Evolutionary conservation across 345 rosid genomes (phyloP).

Genomic region (Syzygium jambos): DNA sequence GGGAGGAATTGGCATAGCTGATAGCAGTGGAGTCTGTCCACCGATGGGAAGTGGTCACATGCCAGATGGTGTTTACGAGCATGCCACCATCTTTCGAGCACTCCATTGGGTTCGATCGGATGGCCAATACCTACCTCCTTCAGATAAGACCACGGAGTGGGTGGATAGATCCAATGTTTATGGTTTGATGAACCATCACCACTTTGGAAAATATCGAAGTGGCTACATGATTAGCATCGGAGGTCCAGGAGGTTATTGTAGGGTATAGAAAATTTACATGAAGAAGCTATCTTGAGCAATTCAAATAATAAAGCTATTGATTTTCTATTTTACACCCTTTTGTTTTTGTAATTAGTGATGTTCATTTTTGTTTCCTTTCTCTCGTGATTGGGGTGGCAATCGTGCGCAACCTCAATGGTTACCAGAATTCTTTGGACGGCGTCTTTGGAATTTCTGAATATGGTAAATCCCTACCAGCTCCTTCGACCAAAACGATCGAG

Average conservation of each 20-base stretch:
- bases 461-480: background rate
- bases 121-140: background rate
- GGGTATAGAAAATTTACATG: background rate
- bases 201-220: background rate
- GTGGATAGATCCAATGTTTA: background rate
- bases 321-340: background rate
- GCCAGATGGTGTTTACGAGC: background rate
- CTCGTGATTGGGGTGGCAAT: background rate
- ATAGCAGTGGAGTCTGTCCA: background rate
- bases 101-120: background rate
- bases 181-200: background rate
- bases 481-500: background rate
- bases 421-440: background rate
- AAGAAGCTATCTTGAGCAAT: background rate
- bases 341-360: background rate
- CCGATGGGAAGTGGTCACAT: background rate
- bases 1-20: background rate
- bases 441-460: background rate
- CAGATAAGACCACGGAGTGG: background rate
- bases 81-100: background rate
- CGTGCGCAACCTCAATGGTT: background rate
- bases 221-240: background rate
- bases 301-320: background rate
- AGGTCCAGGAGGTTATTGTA: background rate
- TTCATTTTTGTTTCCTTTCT: background rate